Evolutionary conservation across 2,329 filamentous ascomycete species (phyloP).

Genomic region (Helotiales sp.): DNA sequence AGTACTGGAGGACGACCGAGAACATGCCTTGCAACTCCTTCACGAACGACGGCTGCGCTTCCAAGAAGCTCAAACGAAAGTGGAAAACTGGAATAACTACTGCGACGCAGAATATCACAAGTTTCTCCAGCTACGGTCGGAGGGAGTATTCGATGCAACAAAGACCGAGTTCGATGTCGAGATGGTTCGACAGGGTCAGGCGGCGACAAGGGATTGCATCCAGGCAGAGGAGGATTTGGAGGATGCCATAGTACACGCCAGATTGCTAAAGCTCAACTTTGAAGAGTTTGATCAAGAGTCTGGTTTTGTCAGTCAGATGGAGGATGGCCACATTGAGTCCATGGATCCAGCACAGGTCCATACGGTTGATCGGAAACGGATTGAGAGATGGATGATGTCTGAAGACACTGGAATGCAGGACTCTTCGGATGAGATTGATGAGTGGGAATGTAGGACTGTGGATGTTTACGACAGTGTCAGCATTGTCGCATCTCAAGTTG

Average conservation of each 20-base stretch:
- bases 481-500: not conserved
- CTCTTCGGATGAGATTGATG: not conserved
- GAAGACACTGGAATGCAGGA: not conserved
- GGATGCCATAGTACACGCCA: not conserved
- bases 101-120: not conserved
- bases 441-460: not conserved
- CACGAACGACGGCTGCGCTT: not conserved
- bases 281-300: constrained; percentile 1
- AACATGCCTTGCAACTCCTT: not conserved
- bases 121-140: not conserved
- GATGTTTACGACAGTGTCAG: not conserved
- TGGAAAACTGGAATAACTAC: not conserved
- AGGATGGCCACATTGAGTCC: not conserved
- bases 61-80: not conserved
- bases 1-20: not conserved
- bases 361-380: not conserved
- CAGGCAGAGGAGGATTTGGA: not conserved
- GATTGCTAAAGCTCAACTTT: not conserved
- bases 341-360: not conserved
- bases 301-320: not conserved
- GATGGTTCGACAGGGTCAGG: not conserved
- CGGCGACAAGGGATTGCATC: not conserved
- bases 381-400: not conserved
- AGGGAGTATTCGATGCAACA: not conserved
- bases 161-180: constrained; percentile 1